These are phyloP conservation scores for Capsella bursapastoris DNA, from an alignment of 345 rosid genomes.

Conservation along the genomic window DNA sequence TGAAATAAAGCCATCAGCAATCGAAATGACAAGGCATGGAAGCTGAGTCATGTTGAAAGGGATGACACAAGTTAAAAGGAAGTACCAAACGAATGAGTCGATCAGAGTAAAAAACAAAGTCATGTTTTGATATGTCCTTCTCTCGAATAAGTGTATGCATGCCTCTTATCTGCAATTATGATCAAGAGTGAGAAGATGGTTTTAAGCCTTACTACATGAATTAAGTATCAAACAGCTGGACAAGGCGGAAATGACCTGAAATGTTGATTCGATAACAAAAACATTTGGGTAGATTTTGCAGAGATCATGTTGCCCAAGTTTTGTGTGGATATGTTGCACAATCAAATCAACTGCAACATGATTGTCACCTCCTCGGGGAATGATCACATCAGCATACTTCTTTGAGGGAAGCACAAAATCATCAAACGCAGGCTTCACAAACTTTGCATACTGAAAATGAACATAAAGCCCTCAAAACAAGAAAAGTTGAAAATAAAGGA, in stretches of 20 bases:
- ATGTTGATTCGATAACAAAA: conserved; percentile 79
- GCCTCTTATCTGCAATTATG: conserved; percentile 83
- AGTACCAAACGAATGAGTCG: conserved; percentile 92
- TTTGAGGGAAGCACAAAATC: conserved; percentile 95
- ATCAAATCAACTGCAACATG: conserved; percentile 96
- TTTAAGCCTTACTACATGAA: conserved; percentile 1
- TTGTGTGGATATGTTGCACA: conserved; percentile 91
- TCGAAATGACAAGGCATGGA: conserved; percentile 20
- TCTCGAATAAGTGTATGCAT: conserved; percentile 99
- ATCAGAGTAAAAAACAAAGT: conserved; percentile 97
- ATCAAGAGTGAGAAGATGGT: conserved; percentile 35
- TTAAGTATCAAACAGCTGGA: conserved; percentile 17
- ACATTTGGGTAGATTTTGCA: conserved; percentile 92
- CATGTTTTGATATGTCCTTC: conserved; percentile 93
- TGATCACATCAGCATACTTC: conserved; percentile 94
- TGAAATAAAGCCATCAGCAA: conserved; percentile 44
- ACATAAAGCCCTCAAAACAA: conserved; percentile 27
- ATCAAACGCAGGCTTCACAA: conserved; percentile 99
- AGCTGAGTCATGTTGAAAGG: conserved; percentile 21
- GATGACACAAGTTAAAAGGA: conserved; percentile 26
- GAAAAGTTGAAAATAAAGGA: conserved; percentile 9
- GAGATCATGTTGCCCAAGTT: conserved; percentile 95
- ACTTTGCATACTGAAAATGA: conserved; percentile 84
- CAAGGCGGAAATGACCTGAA: conserved; percentile 68
- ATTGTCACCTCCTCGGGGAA: conserved; percentile 95